Evolutionary conservation across 768 basidiomycete species (phyloP).

Genomic region (Collybia mongolica): DNA sequence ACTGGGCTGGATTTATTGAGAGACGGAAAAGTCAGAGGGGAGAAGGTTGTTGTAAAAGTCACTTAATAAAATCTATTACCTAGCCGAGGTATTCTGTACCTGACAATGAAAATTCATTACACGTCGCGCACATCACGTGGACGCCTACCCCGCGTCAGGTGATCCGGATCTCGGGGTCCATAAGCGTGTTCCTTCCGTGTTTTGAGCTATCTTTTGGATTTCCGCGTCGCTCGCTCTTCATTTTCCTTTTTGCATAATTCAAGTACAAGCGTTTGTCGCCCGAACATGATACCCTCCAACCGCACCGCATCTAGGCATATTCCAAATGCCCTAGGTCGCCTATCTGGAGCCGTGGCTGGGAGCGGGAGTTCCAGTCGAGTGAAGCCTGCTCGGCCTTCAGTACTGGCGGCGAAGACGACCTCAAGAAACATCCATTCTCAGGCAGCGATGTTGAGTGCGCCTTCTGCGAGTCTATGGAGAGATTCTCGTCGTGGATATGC

Average conservation of each 20-base stretch:
- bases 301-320: constrained; percentile 29
- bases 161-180: constrained; percentile 13
- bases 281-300: constrained; percentile 35
- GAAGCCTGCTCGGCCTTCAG: constrained; percentile 2
- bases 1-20: constrained; percentile 44
- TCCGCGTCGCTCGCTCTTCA: neutral
- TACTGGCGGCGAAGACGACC: neutral
- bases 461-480: neutral
- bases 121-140: constrained; percentile 5
- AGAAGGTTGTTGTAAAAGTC: constrained; percentile 47
- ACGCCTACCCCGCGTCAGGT: constrained; percentile 12
- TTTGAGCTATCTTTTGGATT: neutral
- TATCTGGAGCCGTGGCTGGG: constrained; percentile 8
- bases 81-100: too few relatives aligned
- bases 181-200: too few relatives aligned
- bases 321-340: constrained; percentile 17
- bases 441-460: neutral
- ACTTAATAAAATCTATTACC: neutral
- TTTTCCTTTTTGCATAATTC: neutral
- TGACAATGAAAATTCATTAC: too few relatives aligned
- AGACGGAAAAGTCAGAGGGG: constrained; percentile 46
- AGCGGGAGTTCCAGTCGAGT: constrained; percentile 2
- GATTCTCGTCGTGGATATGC: constrained; percentile 19
- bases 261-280: neutral
- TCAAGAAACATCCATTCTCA: constrained; percentile 5